These are phyloP conservation scores for Erysimum cheiri DNA, from an alignment of 441 rosid species.

Conservation along the genomic window DNA sequence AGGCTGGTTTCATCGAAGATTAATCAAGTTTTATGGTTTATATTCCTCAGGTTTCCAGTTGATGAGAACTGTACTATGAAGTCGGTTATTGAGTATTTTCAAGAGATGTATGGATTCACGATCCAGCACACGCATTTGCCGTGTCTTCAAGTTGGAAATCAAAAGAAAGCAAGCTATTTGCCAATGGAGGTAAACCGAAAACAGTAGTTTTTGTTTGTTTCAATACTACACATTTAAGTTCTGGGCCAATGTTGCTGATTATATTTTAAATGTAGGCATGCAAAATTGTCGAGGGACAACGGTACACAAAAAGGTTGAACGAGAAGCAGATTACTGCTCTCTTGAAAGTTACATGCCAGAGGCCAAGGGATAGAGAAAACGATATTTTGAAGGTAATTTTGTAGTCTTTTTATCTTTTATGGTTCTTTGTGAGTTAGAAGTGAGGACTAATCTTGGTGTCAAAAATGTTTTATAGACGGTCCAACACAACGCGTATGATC, in stretches of 20 bases:
- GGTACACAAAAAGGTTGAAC: conserved; percentile 89
- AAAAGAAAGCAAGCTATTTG: conserved; percentile 93
- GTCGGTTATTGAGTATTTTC: conserved; percentile 96
- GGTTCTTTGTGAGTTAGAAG: background rate
- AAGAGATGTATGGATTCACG: conserved; percentile 97
- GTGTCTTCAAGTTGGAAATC: conserved; percentile 98
- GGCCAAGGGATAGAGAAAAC: conserved; percentile 91
- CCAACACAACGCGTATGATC: conserved; percentile 83
- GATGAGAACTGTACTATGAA: conserved; percentile 96
- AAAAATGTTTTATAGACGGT: conserved; percentile 59
- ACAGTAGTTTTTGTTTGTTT: background rate
- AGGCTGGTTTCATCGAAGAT: background rate
- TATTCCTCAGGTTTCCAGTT: conserved; percentile 81
- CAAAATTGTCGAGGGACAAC: conserved; percentile 97
- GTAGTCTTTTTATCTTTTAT: background rate
- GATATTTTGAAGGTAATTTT: conserved; percentile 75
- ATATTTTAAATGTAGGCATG: conserved; percentile 62
- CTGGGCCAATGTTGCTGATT: conserved; percentile 26
- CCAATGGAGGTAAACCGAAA: conserved; percentile 86
- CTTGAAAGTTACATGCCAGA: conserved; percentile 89
- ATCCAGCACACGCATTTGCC: conserved; percentile 93
- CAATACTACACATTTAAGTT: background rate
- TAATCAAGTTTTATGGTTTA: conserved; percentile 17
- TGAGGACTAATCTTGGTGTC: conserved; percentile 7
- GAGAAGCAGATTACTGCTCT: conserved; percentile 94